These are phyloP conservation scores for Scheffersomyces quercinus DNA, from an alignment of 1,139 yeast species.

Conservation along the genomic window DNA sequence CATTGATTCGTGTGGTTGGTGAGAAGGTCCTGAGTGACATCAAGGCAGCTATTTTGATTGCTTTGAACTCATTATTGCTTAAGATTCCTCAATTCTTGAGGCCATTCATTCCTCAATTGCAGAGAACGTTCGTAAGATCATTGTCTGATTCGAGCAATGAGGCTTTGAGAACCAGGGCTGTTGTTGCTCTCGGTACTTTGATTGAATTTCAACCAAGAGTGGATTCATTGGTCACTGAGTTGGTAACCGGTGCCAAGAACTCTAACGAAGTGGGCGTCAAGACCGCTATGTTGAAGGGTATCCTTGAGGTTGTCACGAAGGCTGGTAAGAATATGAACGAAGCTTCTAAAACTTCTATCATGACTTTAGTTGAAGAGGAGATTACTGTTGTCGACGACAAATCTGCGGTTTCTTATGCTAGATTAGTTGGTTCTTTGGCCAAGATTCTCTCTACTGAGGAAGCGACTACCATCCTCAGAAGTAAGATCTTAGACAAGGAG, in stretches of 20 bases:
- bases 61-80: constrained; percentile 72
- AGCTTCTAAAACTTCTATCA: constrained; percentile 64
- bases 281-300: constrained; percentile 81
- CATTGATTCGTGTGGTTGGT: constrained; percentile 96
- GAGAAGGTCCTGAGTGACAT: constrained; percentile 90
- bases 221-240: constrained; percentile 86
- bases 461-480: constrained; percentile 58
- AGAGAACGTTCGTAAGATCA: constrained; percentile 93
- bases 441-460: constrained; percentile 67
- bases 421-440: constrained; percentile 74
- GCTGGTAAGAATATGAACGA: constrained; percentile 82
- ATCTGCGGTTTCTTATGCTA: constrained; percentile 73
- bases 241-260: constrained; percentile 72
- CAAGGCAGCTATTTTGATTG: constrained; percentile 86
- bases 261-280: constrained; percentile 66
- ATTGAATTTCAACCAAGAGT: constrained; percentile 91
- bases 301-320: constrained; percentile 77
- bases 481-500: constrained; percentile 54
- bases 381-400: constrained; percentile 54
- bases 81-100: constrained; percentile 90
- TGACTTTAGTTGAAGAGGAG: constrained; percentile 77
- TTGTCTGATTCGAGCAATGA: constrained; percentile 77
- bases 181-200: constrained; percentile 82
- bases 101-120: constrained; percentile 96
- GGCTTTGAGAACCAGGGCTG: constrained; percentile 79